Evolutionary conservation across 192 early-diverging fungal species (phyloP), one percentile per base, ranked within the genome.

Genomic region (Linnemannia schmuckeri): DNA sequence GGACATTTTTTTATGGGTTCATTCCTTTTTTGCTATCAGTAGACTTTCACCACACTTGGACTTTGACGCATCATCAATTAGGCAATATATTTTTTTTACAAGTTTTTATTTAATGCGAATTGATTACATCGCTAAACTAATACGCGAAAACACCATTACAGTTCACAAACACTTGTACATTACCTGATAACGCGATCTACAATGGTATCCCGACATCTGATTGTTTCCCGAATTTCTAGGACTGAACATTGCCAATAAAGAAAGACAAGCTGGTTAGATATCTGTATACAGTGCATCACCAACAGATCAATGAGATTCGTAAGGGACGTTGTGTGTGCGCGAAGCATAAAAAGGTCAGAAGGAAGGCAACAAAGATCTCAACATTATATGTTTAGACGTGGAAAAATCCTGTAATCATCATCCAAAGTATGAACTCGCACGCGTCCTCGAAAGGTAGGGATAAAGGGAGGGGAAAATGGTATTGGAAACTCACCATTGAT

Each of bases 381-480:
- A 84, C 82, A 84, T 84, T 30, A 61, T 84, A 70, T 84, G 82
- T 84, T 84, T 79, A 84, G 82, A 84, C 82, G 54, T 84, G 82
- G 82, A 84, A 84, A 84, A 84, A 75, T 78, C 82, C 77, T 84
- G 82, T 84, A 84, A 70, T 84, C 82, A 84, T 84, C 82, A 84
- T 84, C 82, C 82, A 83, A 55, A 63, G 54, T 47, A 66, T 66
- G 61, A 17, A 15, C 61, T 33, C 49, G 17, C 18, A 33, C 61
- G 55, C n/a, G 55, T 61, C 55, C 55, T 12, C 37, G 37, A 10
- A 27, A n/a, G 6, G 12, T 20, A 70, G 1, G 10, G 37, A 3
- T 7, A 37, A 70, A 5, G 70, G 9, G 40, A 70, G 20, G 70
- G 41, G 17, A 8, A 37, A 70, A 41, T 6, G 22, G 2, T 4